Percentiles rank a stretch among this genome's conserved stretches.
Conservation (phyloP, 805 yeast species). For the Saturnispora silvae region DNA sequence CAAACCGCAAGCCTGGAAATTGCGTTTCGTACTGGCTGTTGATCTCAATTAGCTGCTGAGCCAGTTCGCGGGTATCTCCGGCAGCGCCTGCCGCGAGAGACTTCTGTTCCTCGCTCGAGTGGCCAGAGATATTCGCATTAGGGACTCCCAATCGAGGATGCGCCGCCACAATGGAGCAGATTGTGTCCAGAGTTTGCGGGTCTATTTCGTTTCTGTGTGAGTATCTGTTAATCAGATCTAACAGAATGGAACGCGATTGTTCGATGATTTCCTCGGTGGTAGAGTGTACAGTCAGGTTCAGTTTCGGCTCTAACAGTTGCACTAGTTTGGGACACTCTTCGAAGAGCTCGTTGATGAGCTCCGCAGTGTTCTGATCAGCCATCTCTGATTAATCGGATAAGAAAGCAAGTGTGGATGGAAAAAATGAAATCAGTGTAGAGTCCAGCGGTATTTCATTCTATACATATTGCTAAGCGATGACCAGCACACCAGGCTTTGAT, state of each 20-base stretch:
- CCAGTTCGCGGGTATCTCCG: constrained; percentile 35
- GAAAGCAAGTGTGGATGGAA: no score
- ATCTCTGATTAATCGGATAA: no score
- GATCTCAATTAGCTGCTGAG: constrained; percentile 36
- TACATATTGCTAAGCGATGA: not conserved
- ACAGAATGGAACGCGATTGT: constrained; percentile 8
- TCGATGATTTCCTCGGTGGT: constrained; percentile 21
- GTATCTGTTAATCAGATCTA: constrained; percentile 7
- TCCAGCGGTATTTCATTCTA: no score
- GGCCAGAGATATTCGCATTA: not conserved
- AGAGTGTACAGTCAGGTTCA: constrained; percentile 16
- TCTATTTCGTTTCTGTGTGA: not conserved
- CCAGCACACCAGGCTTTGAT: constrained; percentile 23
- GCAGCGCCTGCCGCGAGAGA: constrained; percentile 28
- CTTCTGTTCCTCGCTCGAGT: constrained; percentile 45
- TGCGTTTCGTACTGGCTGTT: constrained; percentile 38
- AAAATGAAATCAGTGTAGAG: no score
- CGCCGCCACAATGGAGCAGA: constrained; percentile 60
- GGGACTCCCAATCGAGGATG: constrained; percentile 42
- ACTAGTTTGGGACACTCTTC: constrained; percentile 49
- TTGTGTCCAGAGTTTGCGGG: not conserved
- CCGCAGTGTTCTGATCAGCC: constrained; percentile 1
- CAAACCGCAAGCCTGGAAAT: constrained; percentile 66
- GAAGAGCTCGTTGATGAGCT: constrained; percentile 34
- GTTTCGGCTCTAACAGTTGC: constrained; percentile 25